Conservation (phyloP, 2,329 filamentous ascomycete species). For the Colletotrichum noveboracense region DNA sequence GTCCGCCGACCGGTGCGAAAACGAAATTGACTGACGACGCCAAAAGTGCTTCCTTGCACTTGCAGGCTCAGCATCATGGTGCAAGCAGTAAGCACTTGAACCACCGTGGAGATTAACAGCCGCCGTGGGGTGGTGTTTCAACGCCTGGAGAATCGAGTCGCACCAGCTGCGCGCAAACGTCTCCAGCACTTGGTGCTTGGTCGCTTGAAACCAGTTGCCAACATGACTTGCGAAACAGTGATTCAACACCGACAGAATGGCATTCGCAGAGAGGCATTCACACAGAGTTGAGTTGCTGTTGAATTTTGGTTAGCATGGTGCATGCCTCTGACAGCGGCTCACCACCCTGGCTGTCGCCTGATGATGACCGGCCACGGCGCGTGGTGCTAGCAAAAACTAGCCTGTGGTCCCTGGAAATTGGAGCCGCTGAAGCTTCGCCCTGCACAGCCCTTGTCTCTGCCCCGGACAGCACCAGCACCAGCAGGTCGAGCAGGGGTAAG, state of each 20-base stretch:
- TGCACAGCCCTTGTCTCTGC: slow-evolving; percentile 7
- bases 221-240: not conserved
- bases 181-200: not conserved
- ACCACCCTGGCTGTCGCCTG: not conserved
- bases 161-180: not conserved
- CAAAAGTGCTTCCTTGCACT: not conserved
- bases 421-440: slow-evolving; percentile 10
- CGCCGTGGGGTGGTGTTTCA: not conserved
- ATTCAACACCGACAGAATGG: not conserved
- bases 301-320: not conserved
- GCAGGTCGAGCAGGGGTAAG: not conserved
- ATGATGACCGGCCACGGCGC: not conserved
- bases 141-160: not conserved
- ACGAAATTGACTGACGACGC: not conserved
- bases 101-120: not conserved
- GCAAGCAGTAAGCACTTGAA: slow-evolving; percentile 7
- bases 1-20: not conserved
- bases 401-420: not conserved
- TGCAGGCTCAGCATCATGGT: not conserved
- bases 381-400: not conserved
- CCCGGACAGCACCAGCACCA: not conserved
- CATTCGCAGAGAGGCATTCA: too few relatives aligned
- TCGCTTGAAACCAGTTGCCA: not conserved
- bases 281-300: not conserved
- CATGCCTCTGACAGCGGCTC: not conserved